Percentiles rank a stretch among this genome's conserved stretches.
Conservation (phyloP, 1,284 basidiomycete genomes). For the Marasmius tenuissimus region DNA sequence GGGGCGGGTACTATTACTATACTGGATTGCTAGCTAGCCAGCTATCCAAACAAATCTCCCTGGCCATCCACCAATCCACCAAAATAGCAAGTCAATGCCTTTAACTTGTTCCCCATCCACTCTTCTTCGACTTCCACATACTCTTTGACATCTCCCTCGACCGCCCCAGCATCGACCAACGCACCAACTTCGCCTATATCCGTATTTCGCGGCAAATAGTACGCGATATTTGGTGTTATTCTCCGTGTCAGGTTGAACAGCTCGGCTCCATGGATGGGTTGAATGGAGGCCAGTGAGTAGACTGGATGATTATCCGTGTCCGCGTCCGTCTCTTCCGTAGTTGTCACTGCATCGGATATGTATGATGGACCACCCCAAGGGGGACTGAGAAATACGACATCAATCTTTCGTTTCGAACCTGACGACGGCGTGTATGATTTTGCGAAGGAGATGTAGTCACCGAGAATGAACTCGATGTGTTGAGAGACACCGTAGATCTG, state of each 20-base stretch:
- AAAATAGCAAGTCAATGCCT: slow-evolving; percentile 82
- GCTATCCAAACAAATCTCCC: slow-evolving; percentile 48
- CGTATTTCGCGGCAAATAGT: slow-evolving; percentile 88
- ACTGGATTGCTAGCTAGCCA: too few species aligned
- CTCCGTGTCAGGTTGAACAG: slow-evolving; percentile 74
- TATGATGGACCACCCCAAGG: slow-evolving; percentile 91
- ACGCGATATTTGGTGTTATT: slow-evolving; percentile 83
- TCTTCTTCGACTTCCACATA: slow-evolving; percentile 84
- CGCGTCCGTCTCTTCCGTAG: slow-evolving; percentile 10
- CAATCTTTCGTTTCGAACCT: slow-evolving; percentile 49
- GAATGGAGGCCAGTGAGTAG: slow-evolving; percentile 72
- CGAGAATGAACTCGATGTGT: slow-evolving; percentile 91
- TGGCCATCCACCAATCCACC: slow-evolving; percentile 72
- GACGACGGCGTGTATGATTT: slow-evolving; percentile 47
- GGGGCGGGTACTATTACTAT: too few species aligned
- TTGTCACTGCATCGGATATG: slow-evolving; percentile 36
- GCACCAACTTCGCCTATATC: slow-evolving; percentile 71
- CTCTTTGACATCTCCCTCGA: slow-evolving; percentile 33
- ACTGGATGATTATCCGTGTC: slow-evolving; percentile 41
- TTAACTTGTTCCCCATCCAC: slow-evolving; percentile 85
- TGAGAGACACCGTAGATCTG: slow-evolving; percentile 91
- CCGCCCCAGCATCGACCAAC: slow-evolving; percentile 36
- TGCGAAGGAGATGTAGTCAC: slow-evolving; percentile 84
- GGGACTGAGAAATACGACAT: slow-evolving; percentile 89
- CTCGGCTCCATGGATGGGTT: slow-evolving; percentile 79